phyloP scores from a whole-genome alignment of 208 protist genomes.

The Herpetomonas samuelpessoai region DNA sequence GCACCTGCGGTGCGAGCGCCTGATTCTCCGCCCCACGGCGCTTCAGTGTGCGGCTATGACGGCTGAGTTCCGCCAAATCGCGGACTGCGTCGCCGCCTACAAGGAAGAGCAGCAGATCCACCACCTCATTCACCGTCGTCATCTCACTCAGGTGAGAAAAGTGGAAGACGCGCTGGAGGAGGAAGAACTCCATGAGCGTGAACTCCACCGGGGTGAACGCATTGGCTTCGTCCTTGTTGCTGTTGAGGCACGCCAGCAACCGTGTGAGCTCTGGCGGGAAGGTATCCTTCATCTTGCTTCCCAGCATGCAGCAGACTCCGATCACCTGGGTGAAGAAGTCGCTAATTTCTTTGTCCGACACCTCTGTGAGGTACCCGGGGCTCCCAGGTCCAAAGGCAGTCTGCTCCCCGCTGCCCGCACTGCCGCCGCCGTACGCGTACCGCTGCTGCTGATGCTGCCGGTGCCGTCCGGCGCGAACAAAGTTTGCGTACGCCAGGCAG shows the following conservation, averaged over 20 bases:
- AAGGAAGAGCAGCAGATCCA: slow-evolving; percentile 53
- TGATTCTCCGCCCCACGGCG: slow-evolving; percentile 1
- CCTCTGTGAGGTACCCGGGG: slow-evolving; percentile 3
- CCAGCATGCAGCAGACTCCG: slow-evolving; percentile 68
- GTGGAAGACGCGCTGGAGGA: slow-evolving; percentile 21
- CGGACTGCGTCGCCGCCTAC: slow-evolving; percentile 30
- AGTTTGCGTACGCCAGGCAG: slow-evolving; percentile 1
- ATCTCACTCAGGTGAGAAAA: neutral
- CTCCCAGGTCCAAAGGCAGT: neutral
- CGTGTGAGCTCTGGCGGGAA: slow-evolving; percentile 58
- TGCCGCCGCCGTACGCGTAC: neutral
- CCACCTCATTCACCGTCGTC: slow-evolving; percentile 34
- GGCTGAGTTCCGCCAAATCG: slow-evolving; percentile 16
- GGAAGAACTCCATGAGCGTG: slow-evolving; percentile 29
- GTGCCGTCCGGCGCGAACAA: slow-evolving; percentile 1
- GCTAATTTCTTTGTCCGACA: slow-evolving; percentile 26
- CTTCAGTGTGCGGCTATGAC: slow-evolving; percentile 17
- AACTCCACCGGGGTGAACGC: slow-evolving; percentile 62
- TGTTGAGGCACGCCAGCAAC: slow-evolving; percentile 48
- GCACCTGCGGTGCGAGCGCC: neutral
- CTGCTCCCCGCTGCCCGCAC: neutral
- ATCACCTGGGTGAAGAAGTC: slow-evolving; percentile 75
- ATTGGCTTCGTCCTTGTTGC: slow-evolving; percentile 29
- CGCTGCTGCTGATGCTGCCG: neutral
- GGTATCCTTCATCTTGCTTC: slow-evolving; percentile 72